Evolutionary conservation across 148 eudicot genomes (phyloP).

Genomic region (Tetragonia tetragonoides): DNA sequence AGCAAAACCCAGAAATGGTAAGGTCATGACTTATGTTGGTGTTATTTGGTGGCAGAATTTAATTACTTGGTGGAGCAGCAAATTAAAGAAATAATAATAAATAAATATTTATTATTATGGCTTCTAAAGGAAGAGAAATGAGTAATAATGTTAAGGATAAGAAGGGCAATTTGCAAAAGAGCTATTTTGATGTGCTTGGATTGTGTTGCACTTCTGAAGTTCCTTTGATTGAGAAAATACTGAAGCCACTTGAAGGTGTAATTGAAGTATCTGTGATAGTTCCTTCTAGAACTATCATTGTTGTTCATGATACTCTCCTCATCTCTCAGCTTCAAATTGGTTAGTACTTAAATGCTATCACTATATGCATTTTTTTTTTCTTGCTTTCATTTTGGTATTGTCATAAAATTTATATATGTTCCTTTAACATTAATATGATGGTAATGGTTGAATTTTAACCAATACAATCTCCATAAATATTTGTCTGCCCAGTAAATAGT

Average conservation of each 20-base stretch:
- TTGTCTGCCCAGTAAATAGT: too few species aligned
- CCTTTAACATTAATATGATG: too few species aligned
- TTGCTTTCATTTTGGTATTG: neutral
- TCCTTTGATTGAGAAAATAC: slow-evolving; percentile 62
- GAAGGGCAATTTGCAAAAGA: slow-evolving; percentile 40
- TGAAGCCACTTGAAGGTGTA: slow-evolving; percentile 63
- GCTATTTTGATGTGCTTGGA: slow-evolving; percentile 79
- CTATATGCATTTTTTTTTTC: neutral
- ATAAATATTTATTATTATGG: neutral
- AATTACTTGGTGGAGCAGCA: neutral
- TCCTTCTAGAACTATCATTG: slow-evolving; percentile 74
- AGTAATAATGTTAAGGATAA: neutral
- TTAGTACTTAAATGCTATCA: slow-evolving; percentile 15
- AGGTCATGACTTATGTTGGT: too few species aligned
- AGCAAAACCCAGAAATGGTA: neutral
- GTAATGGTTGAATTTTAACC: too few species aligned
- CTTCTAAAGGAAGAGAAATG: neutral
- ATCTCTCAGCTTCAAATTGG: slow-evolving; percentile 67
- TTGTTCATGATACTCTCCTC: slow-evolving; percentile 57
- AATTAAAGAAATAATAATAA: neutral
- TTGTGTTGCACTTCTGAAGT: slow-evolving; percentile 80
- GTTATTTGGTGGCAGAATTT: neutral
- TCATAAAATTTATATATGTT: too few species aligned
- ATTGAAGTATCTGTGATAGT: slow-evolving; percentile 60
- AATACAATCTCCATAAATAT: too few species aligned